These are phyloP conservation scores for Takashimella tepidaria DNA, from an alignment of 1,284 basidiomycete genomes.

Conservation along the genomic window DNA sequence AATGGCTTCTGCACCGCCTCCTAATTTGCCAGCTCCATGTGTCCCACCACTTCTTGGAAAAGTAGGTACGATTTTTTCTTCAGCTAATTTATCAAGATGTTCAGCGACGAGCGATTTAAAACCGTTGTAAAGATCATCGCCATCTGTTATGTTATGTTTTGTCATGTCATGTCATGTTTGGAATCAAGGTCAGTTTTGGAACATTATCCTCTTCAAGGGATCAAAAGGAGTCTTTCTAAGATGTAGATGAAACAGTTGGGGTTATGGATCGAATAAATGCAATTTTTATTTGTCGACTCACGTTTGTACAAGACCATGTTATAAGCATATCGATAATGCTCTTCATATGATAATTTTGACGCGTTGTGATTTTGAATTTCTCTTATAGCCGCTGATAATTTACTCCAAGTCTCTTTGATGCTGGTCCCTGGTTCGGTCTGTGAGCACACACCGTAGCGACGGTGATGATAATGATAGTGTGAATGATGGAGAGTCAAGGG, in stretches of 20 bases:
- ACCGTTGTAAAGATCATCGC: slow-evolving; percentile 83
- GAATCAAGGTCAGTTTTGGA: too few relatives aligned
- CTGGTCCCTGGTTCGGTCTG: slow-evolving; percentile 41
- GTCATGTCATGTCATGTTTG: background rate
- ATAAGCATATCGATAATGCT: slow-evolving; percentile 91
- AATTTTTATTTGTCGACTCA: slow-evolving; percentile 27
- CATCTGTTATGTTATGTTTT: slow-evolving; percentile 43
- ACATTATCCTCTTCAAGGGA: too few relatives aligned
- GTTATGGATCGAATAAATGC: too few relatives aligned
- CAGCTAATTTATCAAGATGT: slow-evolving; percentile 76
- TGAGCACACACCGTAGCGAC: background rate
- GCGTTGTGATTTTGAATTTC: slow-evolving; percentile 97
- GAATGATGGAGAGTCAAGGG: background rate
- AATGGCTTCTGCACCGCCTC: slow-evolving; percentile 39
- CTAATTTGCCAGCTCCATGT: slow-evolving; percentile 29
- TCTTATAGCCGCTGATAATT: slow-evolving; percentile 62
- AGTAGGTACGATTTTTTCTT: slow-evolving; percentile 69
- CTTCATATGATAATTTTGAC: slow-evolving; percentile 88
- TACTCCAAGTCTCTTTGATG: slow-evolving; percentile 46
- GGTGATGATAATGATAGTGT: background rate
- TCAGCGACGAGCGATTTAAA: slow-evolving; percentile 72
- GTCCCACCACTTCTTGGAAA: slow-evolving; percentile 59
- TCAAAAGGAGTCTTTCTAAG: too few relatives aligned
- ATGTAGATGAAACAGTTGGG: too few relatives aligned
- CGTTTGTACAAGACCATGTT: slow-evolving; percentile 84